These are phyloP conservation scores for Backusella mclennaniae DNA, from an alignment of 192 early-diverging fungal species.

Conservation along the genomic window DNA sequence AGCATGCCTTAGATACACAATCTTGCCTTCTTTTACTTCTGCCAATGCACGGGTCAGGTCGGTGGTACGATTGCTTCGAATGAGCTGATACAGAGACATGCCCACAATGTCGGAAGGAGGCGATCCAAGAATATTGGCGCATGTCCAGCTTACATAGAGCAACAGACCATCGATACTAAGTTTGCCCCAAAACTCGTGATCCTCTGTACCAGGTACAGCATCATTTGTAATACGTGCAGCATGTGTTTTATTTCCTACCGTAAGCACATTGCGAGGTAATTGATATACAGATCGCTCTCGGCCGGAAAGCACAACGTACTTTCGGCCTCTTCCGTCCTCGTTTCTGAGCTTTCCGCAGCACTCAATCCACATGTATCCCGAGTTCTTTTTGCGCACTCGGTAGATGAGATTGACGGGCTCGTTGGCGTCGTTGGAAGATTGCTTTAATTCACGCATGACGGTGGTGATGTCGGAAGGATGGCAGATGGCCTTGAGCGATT, in stretches of 20 bases:
- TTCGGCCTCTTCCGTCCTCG: conserved; percentile 63
- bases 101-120: conserved; percentile 38
- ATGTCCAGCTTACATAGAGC: conserved; percentile 44
- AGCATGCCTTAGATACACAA: conserved; percentile 32
- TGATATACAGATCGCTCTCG: conserved; percentile 48
- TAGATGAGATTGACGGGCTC: conserved; percentile 58
- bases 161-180: conserved; percentile 56
- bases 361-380: conserved; percentile 67
- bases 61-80: conserved; percentile 42
- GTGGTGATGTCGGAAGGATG: conserved; percentile 66
- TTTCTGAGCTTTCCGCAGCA: conserved; percentile 59
- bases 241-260: background rate
- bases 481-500: conserved; percentile 51
- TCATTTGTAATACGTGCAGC: background rate
- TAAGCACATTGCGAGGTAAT: conserved; percentile 25
- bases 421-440: conserved; percentile 34
- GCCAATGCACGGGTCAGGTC: conserved; percentile 38
- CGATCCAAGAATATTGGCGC: conserved; percentile 29
- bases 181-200: conserved; percentile 62
- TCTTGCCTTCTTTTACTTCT: conserved; percentile 36
- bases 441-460: conserved; percentile 68
- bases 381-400: conserved; percentile 54
- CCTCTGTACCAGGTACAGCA: conserved; percentile 26
- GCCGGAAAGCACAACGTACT: conserved; percentile 66
- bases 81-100: conserved; percentile 42